These are phyloP conservation scores for Fraxinus floribunda DNA, from an alignment of 305 asterid genomes.

Conservation along the genomic window DNA sequence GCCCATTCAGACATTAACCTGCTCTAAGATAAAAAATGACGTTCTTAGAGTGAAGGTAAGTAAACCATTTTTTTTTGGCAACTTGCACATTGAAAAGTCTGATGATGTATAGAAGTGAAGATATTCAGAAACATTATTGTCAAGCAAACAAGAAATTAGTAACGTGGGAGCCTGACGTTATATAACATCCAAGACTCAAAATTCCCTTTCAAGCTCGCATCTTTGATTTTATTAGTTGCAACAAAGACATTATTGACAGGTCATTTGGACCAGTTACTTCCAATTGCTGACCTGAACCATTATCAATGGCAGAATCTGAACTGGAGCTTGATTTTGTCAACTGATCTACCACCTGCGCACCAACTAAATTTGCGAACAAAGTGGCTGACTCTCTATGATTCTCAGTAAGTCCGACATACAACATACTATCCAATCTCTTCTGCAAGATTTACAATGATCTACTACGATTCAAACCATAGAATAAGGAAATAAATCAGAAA, in stretches of 20 bases:
- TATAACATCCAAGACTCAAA: background rate
- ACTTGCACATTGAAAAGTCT: background rate
- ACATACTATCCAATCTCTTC: constrained; percentile 83
- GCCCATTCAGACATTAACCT: background rate
- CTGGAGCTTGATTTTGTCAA: constrained; percentile 41
- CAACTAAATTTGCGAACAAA: constrained; percentile 87
- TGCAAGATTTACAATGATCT: constrained; percentile 56
- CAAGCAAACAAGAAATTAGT: background rate
- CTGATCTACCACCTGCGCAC: constrained; percentile 86
- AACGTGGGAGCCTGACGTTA: background rate
- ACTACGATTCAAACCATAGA: constrained; percentile 31
- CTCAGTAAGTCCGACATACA: constrained; percentile 92
- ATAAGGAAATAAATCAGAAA: constrained; percentile 25
- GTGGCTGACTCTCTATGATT: constrained; percentile 91
- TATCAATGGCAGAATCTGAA: constrained; percentile 34
- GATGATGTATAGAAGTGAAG: background rate
- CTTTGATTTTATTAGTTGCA: background rate
- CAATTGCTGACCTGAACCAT: constrained; percentile 46
- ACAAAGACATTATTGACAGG: background rate
- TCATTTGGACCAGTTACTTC: constrained; percentile 7
- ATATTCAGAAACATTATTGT: background rate
- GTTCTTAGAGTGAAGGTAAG: background rate
- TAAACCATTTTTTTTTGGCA: background rate
- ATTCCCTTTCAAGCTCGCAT: background rate
- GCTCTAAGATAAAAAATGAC: background rate